phyloP scores from a whole-genome alignment of 2,329 filamentous ascomycete genomes.

The Didymella exigua region DNA sequence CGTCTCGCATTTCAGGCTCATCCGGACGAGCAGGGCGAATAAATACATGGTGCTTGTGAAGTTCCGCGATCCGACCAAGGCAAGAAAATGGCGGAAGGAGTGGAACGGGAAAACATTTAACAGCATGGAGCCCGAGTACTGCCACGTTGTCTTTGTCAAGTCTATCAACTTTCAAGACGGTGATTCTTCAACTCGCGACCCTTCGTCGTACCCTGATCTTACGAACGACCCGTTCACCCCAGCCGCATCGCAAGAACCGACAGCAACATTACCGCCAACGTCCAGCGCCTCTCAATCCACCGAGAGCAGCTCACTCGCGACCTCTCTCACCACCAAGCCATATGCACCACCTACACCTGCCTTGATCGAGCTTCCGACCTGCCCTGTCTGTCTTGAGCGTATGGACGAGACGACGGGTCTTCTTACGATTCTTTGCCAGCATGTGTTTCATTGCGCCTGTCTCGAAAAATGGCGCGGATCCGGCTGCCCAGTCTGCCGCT shows the following conservation, averaged over 20 bases:
- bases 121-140: slow-evolving; percentile 91
- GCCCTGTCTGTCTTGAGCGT: slow-evolving; percentile 92
- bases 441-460: slow-evolving; percentile 96
- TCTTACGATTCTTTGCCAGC: slow-evolving; percentile 94
- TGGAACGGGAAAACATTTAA: slow-evolving; percentile 96
- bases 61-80: slow-evolving; percentile 76
- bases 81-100: slow-evolving; percentile 78
- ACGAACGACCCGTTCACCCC: slow-evolving; percentile 69
- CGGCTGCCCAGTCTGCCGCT: slow-evolving; percentile 92
- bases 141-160: slow-evolving; percentile 92
- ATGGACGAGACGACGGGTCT: slow-evolving; percentile 98
- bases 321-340: slow-evolving; percentile 64
- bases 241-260: slow-evolving; percentile 51
- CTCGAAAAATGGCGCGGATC: slow-evolving; percentile 94
- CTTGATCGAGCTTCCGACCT: slow-evolving; percentile 89
- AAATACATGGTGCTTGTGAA: slow-evolving; percentile 96
- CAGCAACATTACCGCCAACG: slow-evolving; percentile 41
- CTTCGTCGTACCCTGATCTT: slow-evolving; percentile 64
- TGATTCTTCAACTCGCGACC: slow-evolving; percentile 46
- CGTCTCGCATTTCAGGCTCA: slow-evolving; percentile 92
- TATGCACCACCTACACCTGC: slow-evolving; percentile 79
- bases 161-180: slow-evolving; percentile 83
- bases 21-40: slow-evolving; percentile 86
- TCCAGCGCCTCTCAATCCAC: slow-evolving; percentile 42
- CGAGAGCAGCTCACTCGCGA: slow-evolving; percentile 37